Base-by-base conservation (phyloP, 768 basidiomycete species). In the Tulasnella sp. region DNA sequence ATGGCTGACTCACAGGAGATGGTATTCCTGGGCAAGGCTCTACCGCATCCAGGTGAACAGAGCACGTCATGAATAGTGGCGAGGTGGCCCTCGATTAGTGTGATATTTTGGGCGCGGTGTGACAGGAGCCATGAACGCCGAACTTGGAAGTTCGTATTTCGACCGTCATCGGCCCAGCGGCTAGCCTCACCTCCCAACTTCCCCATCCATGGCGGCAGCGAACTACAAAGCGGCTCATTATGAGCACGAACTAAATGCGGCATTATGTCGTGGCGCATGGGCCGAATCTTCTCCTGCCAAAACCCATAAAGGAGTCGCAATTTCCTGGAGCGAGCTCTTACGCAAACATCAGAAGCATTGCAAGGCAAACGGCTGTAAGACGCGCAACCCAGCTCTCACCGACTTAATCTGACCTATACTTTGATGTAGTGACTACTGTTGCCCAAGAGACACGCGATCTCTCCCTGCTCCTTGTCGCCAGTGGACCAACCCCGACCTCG, bases 331-430 rank as follows among this genome's bases (percentile, higher is more conserved):
- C 1, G 92, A 93, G 82, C 88, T 95, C 16, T 84, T 95, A 55
- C 88, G 93, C 80, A 96, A 96, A 84, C 94, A 93, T 85, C 91
- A 92, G 83, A 96, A 96, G 80, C 94, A 96, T 80, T 92, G 91
- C 81, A 78, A 80, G 26, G 83, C 83, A 6, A 90, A 91, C 0
- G 90, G 87, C 80, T 81, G 83, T 79, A 90, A 91, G 78, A 42
- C 26, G 29, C n/a, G 5, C 42, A 55, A 20, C 16, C 26, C 35
- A 39, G 23, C 48, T 26, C 39, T 39, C 18, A 42, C 77, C 26
- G 35, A 61, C n/a, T 20, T 44, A 29, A 15, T 78, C 73, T 77
- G 61, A 39, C 40, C 71, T 61, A 51, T 61, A 16, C 44, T 46
- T 35, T 35, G 35, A 37, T 74, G 77, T 77, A 69, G 44, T 81